phyloP scores from a whole-genome alignment of 73 alveolate species.

The Paramecium pentaurelia region DNA sequence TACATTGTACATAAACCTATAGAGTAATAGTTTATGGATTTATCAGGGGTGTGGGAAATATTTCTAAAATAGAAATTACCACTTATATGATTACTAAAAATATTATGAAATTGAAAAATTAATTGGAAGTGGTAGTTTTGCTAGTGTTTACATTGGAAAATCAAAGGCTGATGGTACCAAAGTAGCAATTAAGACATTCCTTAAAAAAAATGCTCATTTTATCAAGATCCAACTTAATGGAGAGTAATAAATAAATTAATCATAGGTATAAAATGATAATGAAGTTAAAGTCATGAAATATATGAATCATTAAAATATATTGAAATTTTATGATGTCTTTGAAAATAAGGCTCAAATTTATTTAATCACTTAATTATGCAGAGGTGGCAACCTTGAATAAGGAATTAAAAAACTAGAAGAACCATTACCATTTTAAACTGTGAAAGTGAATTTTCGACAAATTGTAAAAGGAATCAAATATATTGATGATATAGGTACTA shows the following conservation, averaged over 20 bases:
- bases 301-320: neutral
- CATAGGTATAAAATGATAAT: neutral
- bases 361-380: neutral
- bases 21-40: neutral
- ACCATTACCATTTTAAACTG: neutral
- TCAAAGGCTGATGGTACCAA: neutral
- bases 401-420: neutral
- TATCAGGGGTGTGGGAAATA: slow-evolving; percentile 1
- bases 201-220: neutral
- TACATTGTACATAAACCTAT: slow-evolving; percentile 30
- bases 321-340: slow-evolving; percentile 19
- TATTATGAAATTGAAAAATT: slow-evolving; percentile 20
- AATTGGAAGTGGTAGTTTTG: slow-evolving; percentile 38
- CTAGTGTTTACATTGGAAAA: neutral
- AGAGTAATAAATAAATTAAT: neutral
- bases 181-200: slow-evolving; percentile 11
- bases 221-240: neutral
- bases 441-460: slow-evolving; percentile 13
- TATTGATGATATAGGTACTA: slow-evolving; percentile 3
- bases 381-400: slow-evolving; percentile 32
- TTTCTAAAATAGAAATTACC: neutral
- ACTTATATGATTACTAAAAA: neutral
- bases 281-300: neutral
- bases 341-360: slow-evolving; percentile 38
- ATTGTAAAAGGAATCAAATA: slow-evolving; percentile 11